phyloP scores from a whole-genome alignment of 2,329 filamentous ascomycete species.

The Zymoseptoria crescenta region DNA sequence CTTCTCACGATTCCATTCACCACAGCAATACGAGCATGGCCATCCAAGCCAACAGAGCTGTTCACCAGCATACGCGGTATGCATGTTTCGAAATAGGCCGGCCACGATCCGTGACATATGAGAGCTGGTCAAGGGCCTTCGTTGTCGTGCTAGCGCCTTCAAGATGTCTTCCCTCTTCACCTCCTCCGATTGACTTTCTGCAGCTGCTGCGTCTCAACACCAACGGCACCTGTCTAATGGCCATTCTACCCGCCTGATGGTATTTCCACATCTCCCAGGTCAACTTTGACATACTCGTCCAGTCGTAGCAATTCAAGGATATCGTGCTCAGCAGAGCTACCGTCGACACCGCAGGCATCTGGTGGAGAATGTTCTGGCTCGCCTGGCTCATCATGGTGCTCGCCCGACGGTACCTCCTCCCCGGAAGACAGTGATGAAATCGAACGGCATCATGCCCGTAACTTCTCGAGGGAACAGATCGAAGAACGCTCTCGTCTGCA shows the following conservation, averaged over 20 bases:
- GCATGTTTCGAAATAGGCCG: background rate
- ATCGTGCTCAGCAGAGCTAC: background rate
- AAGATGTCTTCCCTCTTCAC: too few species aligned
- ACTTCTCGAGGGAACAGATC: background rate
- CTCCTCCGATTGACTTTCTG: too few species aligned
- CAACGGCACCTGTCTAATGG: too few species aligned
- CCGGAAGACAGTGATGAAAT: background rate
- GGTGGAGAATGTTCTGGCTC: background rate
- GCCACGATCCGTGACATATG: background rate
- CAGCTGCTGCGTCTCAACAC: too few species aligned
- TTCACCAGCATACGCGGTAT: background rate
- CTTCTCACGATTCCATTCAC: background rate
- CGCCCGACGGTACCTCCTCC: background rate
- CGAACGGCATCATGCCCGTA: background rate
- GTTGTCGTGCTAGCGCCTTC: too few species aligned
- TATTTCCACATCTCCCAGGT: too few species aligned
- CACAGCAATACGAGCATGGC: background rate
- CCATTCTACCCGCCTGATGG: too few species aligned
- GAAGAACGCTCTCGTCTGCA: background rate
- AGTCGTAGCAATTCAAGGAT: too few species aligned
- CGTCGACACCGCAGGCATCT: background rate
- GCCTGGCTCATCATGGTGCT: too few species aligned
- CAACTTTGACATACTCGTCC: too few species aligned
- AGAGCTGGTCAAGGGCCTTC: background rate
- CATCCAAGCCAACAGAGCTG: background rate